Base-by-base conservation (phyloP, 306 rosid genomes). In the Urtica urens region DNA sequence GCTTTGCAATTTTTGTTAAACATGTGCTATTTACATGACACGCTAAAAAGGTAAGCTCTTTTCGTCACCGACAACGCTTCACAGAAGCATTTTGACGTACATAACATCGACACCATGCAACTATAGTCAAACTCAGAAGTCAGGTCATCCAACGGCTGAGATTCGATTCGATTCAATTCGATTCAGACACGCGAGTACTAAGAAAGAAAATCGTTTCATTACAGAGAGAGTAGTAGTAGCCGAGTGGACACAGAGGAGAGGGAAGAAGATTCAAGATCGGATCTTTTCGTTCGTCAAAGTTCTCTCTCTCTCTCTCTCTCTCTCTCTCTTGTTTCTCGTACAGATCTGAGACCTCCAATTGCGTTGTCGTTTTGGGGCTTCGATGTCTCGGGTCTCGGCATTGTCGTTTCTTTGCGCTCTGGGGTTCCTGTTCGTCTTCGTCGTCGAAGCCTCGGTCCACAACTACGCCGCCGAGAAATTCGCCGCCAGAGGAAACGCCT, bases 401-500 rank as follows among this genome's bases (percentile, higher is more conserved):
- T 59, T 62, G 29, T 30, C 65, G 14, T 43, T 45, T 39, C 53
- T 63, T 26, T 59, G 47, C 40, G 50, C 72, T 73, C 7, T 66
- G 53, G 22, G 49, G 66, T 51, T 60, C 57, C 50, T 51, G 6
- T n/a, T n/a, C n/a, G n/a, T n/a, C n/a, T n/a, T n/a, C n/a, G 21
- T 57, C 55, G 53, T 71, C 49, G 68, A 85, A 57, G 94, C 99
- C 50, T 92, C 96, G 17, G 76, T 92, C 57, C 99, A 92, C 39
- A 51, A 78, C 21, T 92, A 92, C 71, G 59, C 64, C 48, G 65
- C 29, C 0, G 94, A 77, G 39, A 71, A 54, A 54, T 85, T 92
- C 65, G 58, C 55, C 1, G 41, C 59, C 52, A 92, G 75, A 70
- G 99, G 99, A 17, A 86, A 80, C 63, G 93, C 99, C 65, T 92